A percentile compares a stretch with the other conserved stretches of the same genome.
Conservation (phyloP, 495 filamentous ascomycete species). For the Tricharina praecox region DNA sequence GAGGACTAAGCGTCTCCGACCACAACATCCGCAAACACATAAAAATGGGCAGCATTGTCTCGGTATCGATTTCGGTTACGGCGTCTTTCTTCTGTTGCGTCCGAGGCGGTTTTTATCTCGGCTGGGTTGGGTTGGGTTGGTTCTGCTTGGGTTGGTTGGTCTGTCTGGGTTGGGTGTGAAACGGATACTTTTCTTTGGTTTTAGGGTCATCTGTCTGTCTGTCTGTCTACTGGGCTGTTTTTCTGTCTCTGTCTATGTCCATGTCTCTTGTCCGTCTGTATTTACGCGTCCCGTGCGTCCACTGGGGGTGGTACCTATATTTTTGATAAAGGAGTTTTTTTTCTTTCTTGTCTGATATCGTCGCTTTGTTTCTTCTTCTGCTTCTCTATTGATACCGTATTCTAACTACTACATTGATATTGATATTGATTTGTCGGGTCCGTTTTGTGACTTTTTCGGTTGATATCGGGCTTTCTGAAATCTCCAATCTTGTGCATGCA, state of each 20-base stretch:
- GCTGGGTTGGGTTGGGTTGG: no score
- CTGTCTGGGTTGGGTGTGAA: neutral
- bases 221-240: no score
- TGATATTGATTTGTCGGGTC: neutral
- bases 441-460: neutral
- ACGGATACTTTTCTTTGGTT: no score
- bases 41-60: no score
- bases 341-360: neutral
- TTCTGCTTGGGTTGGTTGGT: neutral
- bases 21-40: no score
- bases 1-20: slow-evolving; percentile 18
- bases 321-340: neutral
- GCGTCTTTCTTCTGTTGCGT: neutral
- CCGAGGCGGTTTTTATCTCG: neutral
- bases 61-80: no score
- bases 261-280: no score
- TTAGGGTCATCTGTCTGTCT: no score
- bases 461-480: neutral
- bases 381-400: neutral
- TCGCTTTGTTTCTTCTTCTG: neutral
- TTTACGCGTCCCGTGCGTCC: neutral
- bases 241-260: no score
- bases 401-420: no score
- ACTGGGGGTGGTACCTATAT: neutral
- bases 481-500: no score